These are phyloP conservation scores for Aspergillus sp. DNA, from an alignment of 2,329 filamentous ascomycete genomes.

Conservation along the genomic window DNA sequence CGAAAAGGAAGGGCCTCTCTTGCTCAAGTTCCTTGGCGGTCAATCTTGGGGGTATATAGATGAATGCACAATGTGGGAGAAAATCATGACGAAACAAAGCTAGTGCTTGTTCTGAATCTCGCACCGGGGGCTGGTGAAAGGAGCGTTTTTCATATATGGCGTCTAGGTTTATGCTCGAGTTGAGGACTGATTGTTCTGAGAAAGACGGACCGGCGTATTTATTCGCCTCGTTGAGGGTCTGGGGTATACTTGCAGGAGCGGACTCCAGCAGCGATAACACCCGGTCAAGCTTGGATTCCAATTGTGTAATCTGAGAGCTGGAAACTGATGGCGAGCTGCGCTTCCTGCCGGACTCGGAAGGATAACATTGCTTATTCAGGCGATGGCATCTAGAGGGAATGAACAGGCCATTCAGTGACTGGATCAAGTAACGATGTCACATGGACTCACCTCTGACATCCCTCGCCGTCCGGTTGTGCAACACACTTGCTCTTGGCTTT, in stretches of 20 bases:
- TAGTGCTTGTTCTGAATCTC: not conserved
- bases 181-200: not conserved
- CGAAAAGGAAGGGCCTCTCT: constrained; percentile 1
- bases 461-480: not conserved
- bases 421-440: not conserved
- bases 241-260: too few species aligned
- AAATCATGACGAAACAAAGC: not conserved
- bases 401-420: not conserved
- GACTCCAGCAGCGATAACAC: not conserved
- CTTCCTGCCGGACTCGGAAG: not conserved
- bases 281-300: constrained; percentile 2
- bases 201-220: not conserved
- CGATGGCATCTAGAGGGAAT: constrained; percentile 1
- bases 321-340: not conserved
- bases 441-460: constrained; percentile 1
- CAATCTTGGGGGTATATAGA: not conserved
- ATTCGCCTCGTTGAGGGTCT: not conserved
- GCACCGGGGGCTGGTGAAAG: not conserved
- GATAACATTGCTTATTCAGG: constrained; percentile 1
- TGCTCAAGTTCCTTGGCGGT: not conserved
- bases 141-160: too few species aligned
- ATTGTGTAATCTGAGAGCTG: not conserved
- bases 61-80: not conserved
- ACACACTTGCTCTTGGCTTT: constrained; percentile 5
- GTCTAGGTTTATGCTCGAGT: not conserved